Evolutionary conservation across 2,329 filamentous ascomycete species (phyloP).

Genomic region (Penicillium griseofulvum): DNA sequence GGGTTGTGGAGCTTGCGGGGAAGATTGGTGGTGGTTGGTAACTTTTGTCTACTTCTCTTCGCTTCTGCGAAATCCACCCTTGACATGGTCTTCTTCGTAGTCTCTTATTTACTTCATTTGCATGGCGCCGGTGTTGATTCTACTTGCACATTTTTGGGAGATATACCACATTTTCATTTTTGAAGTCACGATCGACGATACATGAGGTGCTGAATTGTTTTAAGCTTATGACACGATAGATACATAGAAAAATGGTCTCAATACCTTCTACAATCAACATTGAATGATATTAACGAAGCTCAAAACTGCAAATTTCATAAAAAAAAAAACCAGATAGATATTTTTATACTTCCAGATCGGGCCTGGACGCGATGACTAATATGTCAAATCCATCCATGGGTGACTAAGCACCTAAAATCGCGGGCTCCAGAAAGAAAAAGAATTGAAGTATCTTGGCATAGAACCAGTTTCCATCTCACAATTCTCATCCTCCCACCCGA

Average conservation of each 20-base stretch:
- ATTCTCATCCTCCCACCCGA: background rate
- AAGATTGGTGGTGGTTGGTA: conserved; percentile 94
- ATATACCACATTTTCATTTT: conserved; percentile 18
- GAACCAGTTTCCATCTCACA: background rate
- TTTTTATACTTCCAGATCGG: background rate
- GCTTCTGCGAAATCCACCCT: background rate
- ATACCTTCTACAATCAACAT: background rate
- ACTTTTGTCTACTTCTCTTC: background rate
- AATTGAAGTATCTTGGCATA: background rate
- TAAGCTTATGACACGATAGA: background rate
- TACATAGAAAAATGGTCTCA: background rate
- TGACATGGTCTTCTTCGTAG: background rate
- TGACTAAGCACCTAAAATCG: conserved; percentile 8
- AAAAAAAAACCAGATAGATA: too few species aligned
- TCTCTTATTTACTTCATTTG: conserved; percentile 6
- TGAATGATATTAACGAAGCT: background rate
- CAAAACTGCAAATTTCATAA: background rate
- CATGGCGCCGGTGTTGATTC: conserved; percentile 20
- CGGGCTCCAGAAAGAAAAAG: conserved; percentile 13
- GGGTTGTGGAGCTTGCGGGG: conserved; percentile 82
- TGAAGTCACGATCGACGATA: background rate
- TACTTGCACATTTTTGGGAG: conserved; percentile 14
- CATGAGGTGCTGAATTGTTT: background rate
- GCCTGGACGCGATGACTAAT: background rate
- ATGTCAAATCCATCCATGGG: background rate